Conservation (phyloP, 257 asterid species). For the Verbascum thapsus region DNA sequence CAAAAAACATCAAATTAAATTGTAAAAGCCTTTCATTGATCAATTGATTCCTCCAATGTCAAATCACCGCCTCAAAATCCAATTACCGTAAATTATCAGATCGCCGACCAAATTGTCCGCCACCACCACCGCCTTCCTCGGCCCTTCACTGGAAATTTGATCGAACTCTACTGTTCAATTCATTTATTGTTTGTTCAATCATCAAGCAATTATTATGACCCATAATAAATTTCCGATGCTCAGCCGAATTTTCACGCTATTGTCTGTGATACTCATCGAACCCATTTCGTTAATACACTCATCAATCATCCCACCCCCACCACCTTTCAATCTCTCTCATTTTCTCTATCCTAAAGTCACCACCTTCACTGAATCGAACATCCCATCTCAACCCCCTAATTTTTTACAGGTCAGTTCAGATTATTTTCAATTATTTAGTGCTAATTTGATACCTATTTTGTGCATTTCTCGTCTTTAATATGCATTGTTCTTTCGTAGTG, state of each 20-base stretch:
- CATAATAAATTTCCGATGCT: constrained; percentile 27
- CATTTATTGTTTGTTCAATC: neutral
- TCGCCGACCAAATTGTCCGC: constrained; percentile 12
- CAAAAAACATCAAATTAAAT: neutral
- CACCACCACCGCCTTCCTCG: too few species aligned
- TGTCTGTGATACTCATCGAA: constrained; percentile 29
- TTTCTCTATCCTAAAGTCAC: constrained; percentile 51
- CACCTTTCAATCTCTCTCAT: constrained; percentile 50
- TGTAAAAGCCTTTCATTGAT: neutral
- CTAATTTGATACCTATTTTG: neutral
- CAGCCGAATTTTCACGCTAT: constrained; percentile 23
- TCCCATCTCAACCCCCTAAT: constrained; percentile 35
- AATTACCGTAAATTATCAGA: constrained; percentile 2
- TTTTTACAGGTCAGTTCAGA: constrained; percentile 41
- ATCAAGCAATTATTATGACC: constrained; percentile 7
- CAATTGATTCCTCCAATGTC: constrained; percentile 10
- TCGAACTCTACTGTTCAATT: constrained; percentile 8
- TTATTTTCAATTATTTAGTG: neutral
- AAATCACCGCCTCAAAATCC: constrained; percentile 16
- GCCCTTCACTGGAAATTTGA: neutral
- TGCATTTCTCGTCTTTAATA: too few species aligned
- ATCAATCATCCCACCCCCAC: constrained; percentile 40
- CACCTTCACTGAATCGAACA: constrained; percentile 36
- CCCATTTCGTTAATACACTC: constrained; percentile 35
- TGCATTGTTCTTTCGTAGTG: neutral